phyloP scores from a whole-genome alignment of 371 early-diverging fungal genomes.

The Mucor velutinosus region DNA sequence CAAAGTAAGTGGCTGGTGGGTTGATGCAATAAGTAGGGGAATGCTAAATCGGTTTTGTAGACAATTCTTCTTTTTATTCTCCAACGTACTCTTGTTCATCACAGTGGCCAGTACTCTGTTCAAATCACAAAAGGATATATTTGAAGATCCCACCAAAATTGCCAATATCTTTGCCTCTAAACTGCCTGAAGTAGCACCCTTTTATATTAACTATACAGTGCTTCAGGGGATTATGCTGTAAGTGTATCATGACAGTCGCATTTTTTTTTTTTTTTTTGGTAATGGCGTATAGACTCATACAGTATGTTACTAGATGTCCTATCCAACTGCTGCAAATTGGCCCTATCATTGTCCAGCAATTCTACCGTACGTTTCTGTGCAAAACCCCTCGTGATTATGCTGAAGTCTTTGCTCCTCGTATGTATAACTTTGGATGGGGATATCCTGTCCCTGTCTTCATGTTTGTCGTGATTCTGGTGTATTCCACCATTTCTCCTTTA shows the following conservation, averaged over 20 bases:
- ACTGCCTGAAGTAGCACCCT: conserved; percentile 70
- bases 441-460: conserved; percentile 74
- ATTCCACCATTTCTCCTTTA: conserved; percentile 82
- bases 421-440: conserved; percentile 70
- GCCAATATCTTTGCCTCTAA: conserved; percentile 71
- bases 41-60: conserved; percentile 42
- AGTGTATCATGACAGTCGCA: conserved; percentile 7
- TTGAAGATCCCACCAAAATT: conserved; percentile 67
- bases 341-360: conserved; percentile 57
- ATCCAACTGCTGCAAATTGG: conserved; percentile 67
- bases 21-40: not conserved
- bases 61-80: conserved; percentile 86
- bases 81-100: conserved; percentile 88
- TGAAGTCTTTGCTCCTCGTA: conserved; percentile 63
- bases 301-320: conserved; percentile 41
- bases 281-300: not conserved
- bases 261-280: too few relatives aligned
- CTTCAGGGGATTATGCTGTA: conserved; percentile 63
- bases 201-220: conserved; percentile 68
- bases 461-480: conserved; percentile 75
- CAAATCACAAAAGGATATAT: conserved; percentile 69
- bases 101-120: conserved; percentile 80
- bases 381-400: conserved; percentile 72
- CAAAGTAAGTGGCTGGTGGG: conserved; percentile 50
- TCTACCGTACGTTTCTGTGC: conserved; percentile 53